A percentile compares a stretch with the other conserved stretches of the same genome.
phyloP scores from a whole-genome alignment of 2,329 filamentous ascomycete genomes.

The Neoascochyta sp. region DNA sequence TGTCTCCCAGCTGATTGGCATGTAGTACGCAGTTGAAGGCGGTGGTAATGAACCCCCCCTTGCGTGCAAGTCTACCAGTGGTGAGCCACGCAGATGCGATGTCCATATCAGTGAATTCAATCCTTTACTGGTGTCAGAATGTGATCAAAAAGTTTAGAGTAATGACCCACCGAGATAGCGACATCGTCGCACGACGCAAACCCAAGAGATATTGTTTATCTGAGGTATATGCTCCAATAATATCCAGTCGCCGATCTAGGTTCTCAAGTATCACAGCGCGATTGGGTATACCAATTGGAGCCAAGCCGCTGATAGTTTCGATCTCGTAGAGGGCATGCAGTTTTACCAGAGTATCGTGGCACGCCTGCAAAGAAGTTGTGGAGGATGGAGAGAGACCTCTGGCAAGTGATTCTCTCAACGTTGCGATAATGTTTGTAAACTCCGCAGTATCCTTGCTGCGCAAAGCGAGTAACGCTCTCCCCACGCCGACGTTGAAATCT shows the following conservation, averaged over 20 bases:
- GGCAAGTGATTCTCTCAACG: constrained; percentile 67
- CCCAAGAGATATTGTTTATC: constrained; percentile 94
- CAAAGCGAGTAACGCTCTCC: constrained; percentile 61
- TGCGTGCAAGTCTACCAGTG: constrained; percentile 80
- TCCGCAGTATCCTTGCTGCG: constrained; percentile 49
- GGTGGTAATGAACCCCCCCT: constrained; percentile 76
- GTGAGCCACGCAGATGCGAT: constrained; percentile 82
- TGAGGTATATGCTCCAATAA: constrained; percentile 80
- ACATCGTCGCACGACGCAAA: constrained; percentile 82
- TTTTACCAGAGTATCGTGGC: constrained; percentile 79
- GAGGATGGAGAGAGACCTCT: constrained; percentile 70
- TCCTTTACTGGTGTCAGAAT: constrained; percentile 29
- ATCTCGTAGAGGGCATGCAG: constrained; percentile 86
- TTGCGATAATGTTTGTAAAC: constrained; percentile 58
- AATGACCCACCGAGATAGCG: constrained; percentile 60
- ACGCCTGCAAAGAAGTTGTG: constrained; percentile 76
- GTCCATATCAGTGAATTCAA: constrained; percentile 64
- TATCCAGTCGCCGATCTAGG: constrained; percentile 74
- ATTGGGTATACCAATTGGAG: constrained; percentile 35
- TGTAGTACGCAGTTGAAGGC: constrained; percentile 93
- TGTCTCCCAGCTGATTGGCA: constrained; percentile 77
- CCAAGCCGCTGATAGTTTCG: constrained; percentile 63
- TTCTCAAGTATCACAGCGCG: constrained; percentile 45
- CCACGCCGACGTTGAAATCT: constrained; percentile 82
- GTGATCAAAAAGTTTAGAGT: constrained; percentile 1